Percentiles rank a stretch among this genome's conserved stretches.
Evolutionary conservation across 78 protist genomes (phyloP).

Genomic region (Guillardia theta): DNA sequence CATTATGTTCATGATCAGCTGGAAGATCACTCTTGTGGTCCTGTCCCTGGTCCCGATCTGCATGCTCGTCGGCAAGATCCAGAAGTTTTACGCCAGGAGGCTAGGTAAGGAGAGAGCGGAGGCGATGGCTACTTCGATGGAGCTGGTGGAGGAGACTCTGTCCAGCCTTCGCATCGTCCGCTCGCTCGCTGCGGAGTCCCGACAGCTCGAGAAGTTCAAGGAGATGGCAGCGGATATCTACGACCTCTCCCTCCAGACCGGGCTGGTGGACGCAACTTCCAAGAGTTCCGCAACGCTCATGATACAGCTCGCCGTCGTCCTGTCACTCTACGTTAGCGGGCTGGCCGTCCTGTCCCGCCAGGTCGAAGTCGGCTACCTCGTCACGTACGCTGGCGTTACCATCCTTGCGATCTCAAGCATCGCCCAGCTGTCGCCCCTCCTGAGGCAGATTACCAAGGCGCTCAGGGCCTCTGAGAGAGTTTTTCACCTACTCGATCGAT

Average conservation of each 20-base stretch:
- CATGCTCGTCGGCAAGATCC: neutral
- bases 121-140: too few relatives aligned
- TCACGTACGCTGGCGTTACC: neutral
- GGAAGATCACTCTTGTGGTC: neutral
- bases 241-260: neutral
- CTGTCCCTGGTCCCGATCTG: neutral
- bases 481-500: neutral
- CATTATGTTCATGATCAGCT: neutral
- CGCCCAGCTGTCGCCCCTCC: neutral
- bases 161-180: neutral
- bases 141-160: neutral
- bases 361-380: conserved; percentile 1
- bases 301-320: neutral
- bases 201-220: neutral
- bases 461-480: neutral
- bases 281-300: neutral
- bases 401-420: neutral
- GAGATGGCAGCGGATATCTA: neutral
- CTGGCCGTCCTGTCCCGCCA: neutral
- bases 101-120: neutral
- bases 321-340: conserved; percentile 12
- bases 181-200: neutral
- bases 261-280: neutral
- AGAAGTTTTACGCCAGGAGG: neutral
- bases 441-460: neutral